These are phyloP conservation scores for Trichodelitschia bisporula DNA, from an alignment of 495 filamentous ascomycete genomes.

Conservation along the genomic window DNA sequence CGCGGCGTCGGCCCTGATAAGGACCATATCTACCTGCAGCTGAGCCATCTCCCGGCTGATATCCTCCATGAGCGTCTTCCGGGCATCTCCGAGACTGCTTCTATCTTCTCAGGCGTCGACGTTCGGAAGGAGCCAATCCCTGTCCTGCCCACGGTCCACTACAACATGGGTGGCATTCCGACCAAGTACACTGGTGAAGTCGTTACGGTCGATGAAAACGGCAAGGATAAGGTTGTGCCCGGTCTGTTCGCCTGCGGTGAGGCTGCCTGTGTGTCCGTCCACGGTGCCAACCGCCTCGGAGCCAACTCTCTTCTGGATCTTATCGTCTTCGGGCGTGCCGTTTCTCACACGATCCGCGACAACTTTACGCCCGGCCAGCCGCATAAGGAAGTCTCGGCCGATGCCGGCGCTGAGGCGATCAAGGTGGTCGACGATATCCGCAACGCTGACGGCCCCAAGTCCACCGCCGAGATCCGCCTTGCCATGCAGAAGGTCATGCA, in stretches of 20 bases:
- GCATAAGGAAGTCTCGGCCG: constrained; percentile 48
- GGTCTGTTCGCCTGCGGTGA: constrained; percentile 93
- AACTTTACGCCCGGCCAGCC: constrained; percentile 57
- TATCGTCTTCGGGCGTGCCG: constrained; percentile 89
- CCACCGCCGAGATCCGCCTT: constrained; percentile 60
- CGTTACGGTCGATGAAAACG: constrained; percentile 48
- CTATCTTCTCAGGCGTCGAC: constrained; percentile 90
- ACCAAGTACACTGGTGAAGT: constrained; percentile 95
- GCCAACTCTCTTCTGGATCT: constrained; percentile 95
- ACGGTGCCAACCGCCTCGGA: constrained; percentile 88
- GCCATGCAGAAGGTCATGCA: constrained; percentile 98
- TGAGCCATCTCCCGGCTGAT: constrained; percentile 77
- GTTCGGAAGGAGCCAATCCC: constrained; percentile 92
- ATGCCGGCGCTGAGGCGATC: constrained; percentile 72
- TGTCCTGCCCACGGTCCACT: constrained; percentile 90
- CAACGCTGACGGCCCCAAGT: constrained; percentile 61
- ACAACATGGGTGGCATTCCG: constrained; percentile 98
- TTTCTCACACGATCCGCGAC: constrained; percentile 86
- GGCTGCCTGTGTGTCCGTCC: constrained; percentile 89
- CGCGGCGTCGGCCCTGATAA: constrained; percentile 89
- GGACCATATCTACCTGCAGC: constrained; percentile 92
- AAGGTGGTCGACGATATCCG: constrained; percentile 66
- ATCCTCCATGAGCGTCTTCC: constrained; percentile 88
- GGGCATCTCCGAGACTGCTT: constrained; percentile 93
- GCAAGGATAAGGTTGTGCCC: constrained; percentile 79